Conservation (phyloP, 2,329 filamentous ascomycete species). For the Colletotrichum tropicale region DNA sequence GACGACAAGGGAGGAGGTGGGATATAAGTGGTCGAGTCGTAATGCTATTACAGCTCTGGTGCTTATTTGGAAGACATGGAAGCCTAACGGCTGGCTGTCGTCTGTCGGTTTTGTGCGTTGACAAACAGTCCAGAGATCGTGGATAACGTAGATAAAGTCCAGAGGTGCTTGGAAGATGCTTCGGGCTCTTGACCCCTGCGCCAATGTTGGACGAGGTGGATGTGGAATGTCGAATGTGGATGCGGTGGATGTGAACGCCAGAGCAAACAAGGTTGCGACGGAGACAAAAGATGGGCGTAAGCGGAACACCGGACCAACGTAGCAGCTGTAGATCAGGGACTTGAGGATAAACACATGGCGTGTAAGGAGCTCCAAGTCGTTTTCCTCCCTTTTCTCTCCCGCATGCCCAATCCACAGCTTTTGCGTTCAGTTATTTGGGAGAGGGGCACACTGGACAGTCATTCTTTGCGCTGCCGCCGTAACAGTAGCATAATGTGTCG, state of each 20-base stretch:
- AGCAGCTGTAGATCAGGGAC: not conserved
- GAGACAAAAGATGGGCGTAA: not conserved
- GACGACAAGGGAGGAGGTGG: not conserved
- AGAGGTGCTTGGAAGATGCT: not conserved
- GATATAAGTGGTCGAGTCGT: not conserved
- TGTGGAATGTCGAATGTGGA: not conserved
- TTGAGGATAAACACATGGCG: not conserved
- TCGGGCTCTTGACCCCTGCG: not conserved
- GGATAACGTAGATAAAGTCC: not conserved
- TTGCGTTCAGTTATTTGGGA: not conserved
- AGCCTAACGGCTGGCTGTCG: not conserved
- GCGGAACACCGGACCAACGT: not conserved
- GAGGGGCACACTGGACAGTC: not conserved
- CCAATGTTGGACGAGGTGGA: not conserved
- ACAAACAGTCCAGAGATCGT: not conserved
- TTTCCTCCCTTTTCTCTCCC: not conserved
- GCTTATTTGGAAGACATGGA: not conserved
- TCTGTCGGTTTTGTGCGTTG: not conserved
- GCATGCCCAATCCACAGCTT: not conserved
- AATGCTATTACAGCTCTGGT: not conserved
- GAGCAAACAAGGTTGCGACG: not conserved
- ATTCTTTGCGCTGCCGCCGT: not conserved
- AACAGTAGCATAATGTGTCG: not conserved
- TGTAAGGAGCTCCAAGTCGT: not conserved
- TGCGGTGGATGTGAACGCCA: not conserved